phyloP scores from a whole-genome alignment of 129 eudicot genomes.

The Heracleum sosnowskyi region DNA sequence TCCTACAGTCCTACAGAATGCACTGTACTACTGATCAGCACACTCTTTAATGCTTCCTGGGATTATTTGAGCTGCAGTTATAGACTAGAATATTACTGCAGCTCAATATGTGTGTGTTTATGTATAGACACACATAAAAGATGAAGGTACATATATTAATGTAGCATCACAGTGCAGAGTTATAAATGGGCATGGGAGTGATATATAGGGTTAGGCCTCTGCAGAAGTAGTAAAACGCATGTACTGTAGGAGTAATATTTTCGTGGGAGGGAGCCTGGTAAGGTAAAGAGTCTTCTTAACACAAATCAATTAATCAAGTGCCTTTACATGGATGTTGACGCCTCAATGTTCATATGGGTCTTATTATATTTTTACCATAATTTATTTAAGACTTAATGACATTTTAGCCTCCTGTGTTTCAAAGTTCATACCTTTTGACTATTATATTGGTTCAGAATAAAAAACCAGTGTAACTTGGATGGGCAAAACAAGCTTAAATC shows the following conservation, averaged over 20 bases:
- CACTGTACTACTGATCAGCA: neutral
- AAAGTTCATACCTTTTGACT: no score
- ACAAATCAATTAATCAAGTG: slow-evolving; percentile 5
- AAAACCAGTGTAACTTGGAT: no score
- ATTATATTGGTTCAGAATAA: no score
- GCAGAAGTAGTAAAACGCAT: no score
- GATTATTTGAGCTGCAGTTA: neutral
- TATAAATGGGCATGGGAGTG: neutral
- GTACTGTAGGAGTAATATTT: no score
- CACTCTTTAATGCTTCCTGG: neutral
- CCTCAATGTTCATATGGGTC: slow-evolving; percentile 17
- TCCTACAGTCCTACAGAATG: neutral
- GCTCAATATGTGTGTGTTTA: neutral
- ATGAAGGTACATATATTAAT: neutral
- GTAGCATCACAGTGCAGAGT: neutral
- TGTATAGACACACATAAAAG: neutral
- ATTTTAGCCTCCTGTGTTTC: no score
- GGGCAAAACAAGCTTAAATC: no score
- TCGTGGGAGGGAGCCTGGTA: neutral
- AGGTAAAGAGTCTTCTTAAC: slow-evolving; percentile 14
- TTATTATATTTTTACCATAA: neutral
- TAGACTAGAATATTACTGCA: neutral
- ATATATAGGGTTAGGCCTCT: no score
- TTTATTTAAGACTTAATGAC: no score
- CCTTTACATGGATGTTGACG: slow-evolving; percentile 49